A percentile compares a stretch with the other conserved stretches of the same genome.
phyloP scores from a whole-genome alignment of 2,329 filamentous ascomycete species.

The Claviceps sp. region DNA sequence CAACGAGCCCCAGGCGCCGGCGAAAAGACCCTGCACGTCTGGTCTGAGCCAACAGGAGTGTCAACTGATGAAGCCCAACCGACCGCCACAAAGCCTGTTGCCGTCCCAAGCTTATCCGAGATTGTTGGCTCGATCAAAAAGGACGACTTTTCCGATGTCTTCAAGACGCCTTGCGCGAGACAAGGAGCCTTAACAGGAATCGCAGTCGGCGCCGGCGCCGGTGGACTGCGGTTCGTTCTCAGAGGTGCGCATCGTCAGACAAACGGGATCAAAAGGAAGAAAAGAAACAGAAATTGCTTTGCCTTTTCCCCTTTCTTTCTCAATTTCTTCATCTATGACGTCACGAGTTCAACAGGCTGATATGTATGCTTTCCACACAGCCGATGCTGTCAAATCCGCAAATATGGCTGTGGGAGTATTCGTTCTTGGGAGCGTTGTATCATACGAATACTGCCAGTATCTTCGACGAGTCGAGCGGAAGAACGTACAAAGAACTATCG shows the following conservation, averaged over 20 bases:
- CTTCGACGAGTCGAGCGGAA: constrained; percentile 60
- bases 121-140: constrained; percentile 54
- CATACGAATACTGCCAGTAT: constrained; percentile 77
- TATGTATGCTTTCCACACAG: constrained; percentile 8
- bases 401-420: constrained; percentile 82
- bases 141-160: constrained; percentile 57
- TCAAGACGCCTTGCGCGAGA: constrained; percentile 71
- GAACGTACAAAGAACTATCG: constrained; percentile 75
- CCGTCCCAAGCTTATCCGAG: constrained; percentile 34
- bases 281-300: not conserved
- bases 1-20: constrained; percentile 11
- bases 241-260: constrained; percentile 41
- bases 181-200: constrained; percentile 78
- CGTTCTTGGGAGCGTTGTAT: constrained; percentile 51
- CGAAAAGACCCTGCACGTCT: constrained; percentile 23
- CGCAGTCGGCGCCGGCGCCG: constrained; percentile 60
- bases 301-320: not conserved
- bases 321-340: not conserved
- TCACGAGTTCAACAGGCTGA: not conserved
- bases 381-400: constrained; percentile 37
- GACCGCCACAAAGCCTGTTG: constrained; percentile 8
- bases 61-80: constrained; percentile 9
- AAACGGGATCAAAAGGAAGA: not conserved
- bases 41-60: constrained; percentile 22
- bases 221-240: constrained; percentile 59